Conservation (phyloP, 2,329 filamentous ascomycete genomes). For the Pyrenochaeta sp. region DNA sequence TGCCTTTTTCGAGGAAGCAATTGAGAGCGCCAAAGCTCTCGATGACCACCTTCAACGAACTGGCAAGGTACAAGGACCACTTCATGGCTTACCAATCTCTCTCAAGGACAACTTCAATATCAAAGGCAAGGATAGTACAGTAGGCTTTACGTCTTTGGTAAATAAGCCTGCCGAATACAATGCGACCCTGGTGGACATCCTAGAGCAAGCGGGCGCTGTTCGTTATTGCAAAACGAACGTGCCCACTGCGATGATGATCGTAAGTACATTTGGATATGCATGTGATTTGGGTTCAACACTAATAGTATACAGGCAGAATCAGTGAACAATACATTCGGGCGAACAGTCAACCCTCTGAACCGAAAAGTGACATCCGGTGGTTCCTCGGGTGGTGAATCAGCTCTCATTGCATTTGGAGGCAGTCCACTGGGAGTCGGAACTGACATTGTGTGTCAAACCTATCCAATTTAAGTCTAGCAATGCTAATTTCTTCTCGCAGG, state of each 20-base stretch:
- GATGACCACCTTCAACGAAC: constrained; percentile 59
- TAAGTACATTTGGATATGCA: constrained; percentile 12
- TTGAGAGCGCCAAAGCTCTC: constrained; percentile 59
- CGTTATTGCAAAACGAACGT: constrained; percentile 76
- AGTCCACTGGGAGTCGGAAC: constrained; percentile 69
- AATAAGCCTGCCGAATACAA: constrained; percentile 65
- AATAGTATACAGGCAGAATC: constrained; percentile 58
- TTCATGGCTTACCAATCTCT: constrained; percentile 72
- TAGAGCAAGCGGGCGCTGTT: constrained; percentile 68
- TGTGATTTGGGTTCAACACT: neutral
- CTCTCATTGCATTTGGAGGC: constrained; percentile 66
- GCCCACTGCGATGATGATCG: constrained; percentile 73
- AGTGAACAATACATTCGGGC: constrained; percentile 70
- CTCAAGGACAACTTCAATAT: constrained; percentile 77
- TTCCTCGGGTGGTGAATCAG: constrained; percentile 71
- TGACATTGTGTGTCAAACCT: constrained; percentile 59
- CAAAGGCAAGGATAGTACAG: constrained; percentile 64
- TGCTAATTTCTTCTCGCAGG: constrained; percentile 28
- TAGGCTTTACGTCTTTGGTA: constrained; percentile 70
- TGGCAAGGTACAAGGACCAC: constrained; percentile 63
- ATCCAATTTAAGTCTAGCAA: neutral
- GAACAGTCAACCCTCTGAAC: constrained; percentile 69
- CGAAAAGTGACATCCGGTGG: constrained; percentile 68
- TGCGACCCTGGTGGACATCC: constrained; percentile 64
- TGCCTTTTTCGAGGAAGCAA: constrained; percentile 62